Evolutionary conservation across 495 filamentous ascomycete species (phyloP), one percentile per base, ranked within the genome.

Genomic region (Hypoxylon fragiforme): DNA sequence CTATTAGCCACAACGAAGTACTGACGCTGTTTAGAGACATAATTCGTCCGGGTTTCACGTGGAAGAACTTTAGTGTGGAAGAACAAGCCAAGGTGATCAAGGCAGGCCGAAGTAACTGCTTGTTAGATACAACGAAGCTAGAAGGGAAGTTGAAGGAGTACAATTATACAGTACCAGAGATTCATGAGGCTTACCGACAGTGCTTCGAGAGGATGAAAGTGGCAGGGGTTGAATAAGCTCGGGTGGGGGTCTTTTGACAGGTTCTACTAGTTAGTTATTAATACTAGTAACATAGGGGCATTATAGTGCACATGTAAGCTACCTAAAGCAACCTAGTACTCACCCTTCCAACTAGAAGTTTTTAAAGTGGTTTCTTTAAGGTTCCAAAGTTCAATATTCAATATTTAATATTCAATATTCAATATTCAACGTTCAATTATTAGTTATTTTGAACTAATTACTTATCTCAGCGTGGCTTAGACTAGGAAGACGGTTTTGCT

Each of bases 1-100:
- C 81, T 44, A 85, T 86, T 57, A 82, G 79, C 22, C 83, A 86
- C 67, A 86, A 87, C 66, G 84, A 86, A 68, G 82, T 85, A 20
- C 70, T 86, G 28, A 51, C 71, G 5, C 70, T 87, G 18, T 86
- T 85, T 73, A 78, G 78, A 48, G 76, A 85, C 43, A 78, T 83
- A 57, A 77, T 86, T 28, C 75, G 82, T 11, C 84, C 84, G 5
- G 64, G 66, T 31, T 82, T 85, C 53, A 78, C 73, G 24, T 87
- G 84, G 84, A 79, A 81, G 74, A 86, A 87, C 68, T 87, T 87
- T 63, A 78, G 68, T 7, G 63, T 85, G 18, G 83, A 84, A 46
- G 81, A 86, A 67, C 84, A 87, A 65, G 72, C 81, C 61, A 85
- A 83, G 65, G 81, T 85, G 21, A 79, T 85, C 69, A 85, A 84